phyloP scores from a whole-genome alignment of 306 rosid species.

The Quercus suber region DNA sequence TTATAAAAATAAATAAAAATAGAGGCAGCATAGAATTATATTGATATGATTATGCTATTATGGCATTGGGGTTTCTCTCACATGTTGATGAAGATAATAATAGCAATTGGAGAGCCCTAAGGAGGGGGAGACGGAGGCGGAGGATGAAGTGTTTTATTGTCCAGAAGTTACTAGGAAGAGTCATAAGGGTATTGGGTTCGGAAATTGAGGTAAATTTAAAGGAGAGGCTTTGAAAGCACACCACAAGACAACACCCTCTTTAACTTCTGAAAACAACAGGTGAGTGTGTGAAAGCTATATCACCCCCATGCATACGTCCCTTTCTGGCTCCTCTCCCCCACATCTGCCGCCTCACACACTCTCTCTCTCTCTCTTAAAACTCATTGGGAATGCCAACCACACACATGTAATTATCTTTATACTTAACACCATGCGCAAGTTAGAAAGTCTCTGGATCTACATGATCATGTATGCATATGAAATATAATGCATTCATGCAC shows the following conservation, averaged over 20 bases:
- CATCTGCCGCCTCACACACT: slow-evolving; percentile 88
- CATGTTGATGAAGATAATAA: slow-evolving; percentile 25
- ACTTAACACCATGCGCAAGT: slow-evolving; percentile 26
- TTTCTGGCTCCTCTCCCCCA: slow-evolving; percentile 99
- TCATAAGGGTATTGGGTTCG: slow-evolving; percentile 37
- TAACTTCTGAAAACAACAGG: slow-evolving; percentile 65
- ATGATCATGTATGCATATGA: not conserved
- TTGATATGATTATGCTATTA: slow-evolving; percentile 39
- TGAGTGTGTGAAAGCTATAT: slow-evolving; percentile 95
- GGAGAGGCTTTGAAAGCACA: slow-evolving; percentile 31
- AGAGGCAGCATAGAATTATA: not conserved
- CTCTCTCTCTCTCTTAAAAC: slow-evolving; percentile 20
- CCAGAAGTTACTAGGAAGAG: slow-evolving; percentile 27
- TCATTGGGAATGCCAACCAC: slow-evolving; percentile 71
- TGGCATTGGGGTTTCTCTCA: slow-evolving; percentile 42
- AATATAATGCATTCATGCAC: not conserved
- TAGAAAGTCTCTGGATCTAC: not conserved
- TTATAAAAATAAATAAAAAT: not conserved
- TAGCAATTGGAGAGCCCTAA: slow-evolving; percentile 38
- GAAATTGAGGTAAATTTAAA: slow-evolving; percentile 51
- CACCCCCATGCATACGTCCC: slow-evolving; percentile 99
- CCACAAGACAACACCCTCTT: slow-evolving; percentile 77
- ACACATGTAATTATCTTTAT: slow-evolving; percentile 25
- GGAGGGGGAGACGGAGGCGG: slow-evolving; percentile 41
- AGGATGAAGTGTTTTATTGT: slow-evolving; percentile 23